Evolutionary conservation across 2,329 filamentous ascomycete genomes (phyloP).

Genomic region (Xylaria sp.): DNA sequence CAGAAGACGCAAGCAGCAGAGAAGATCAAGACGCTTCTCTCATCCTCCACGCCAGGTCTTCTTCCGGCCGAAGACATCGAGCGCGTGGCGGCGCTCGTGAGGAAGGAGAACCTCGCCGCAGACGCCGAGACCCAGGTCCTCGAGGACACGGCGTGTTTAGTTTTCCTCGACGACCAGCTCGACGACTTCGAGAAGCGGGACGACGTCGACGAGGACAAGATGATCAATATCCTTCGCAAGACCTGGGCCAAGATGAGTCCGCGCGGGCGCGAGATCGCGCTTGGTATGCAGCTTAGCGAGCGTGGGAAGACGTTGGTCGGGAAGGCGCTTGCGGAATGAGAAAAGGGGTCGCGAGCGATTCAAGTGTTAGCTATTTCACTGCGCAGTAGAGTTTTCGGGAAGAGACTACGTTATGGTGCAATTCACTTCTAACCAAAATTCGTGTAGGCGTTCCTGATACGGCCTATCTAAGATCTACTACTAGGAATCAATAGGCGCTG

Average conservation of each 20-base stretch:
- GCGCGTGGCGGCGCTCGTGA: conserved; percentile 76
- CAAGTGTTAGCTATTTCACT: not conserved
- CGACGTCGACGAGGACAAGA: conserved; percentile 79
- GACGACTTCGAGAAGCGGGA: conserved; percentile 78
- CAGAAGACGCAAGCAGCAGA: conserved; percentile 73
- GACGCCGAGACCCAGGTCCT: conserved; percentile 77
- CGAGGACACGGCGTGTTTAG: conserved; percentile 87
- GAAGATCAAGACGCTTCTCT: conserved; percentile 65
- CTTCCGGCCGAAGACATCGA: conserved; percentile 63
- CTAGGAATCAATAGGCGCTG: not conserved
- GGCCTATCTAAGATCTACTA: not conserved
- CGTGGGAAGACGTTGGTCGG: conserved; percentile 69
- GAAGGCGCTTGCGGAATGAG: conserved; percentile 65
- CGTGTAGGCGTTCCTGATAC: not conserved
- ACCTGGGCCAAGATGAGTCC: conserved; percentile 82
- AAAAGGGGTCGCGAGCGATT: not conserved
- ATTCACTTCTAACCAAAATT: not conserved
- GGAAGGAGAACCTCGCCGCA: conserved; percentile 78
- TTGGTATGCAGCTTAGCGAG: conserved; percentile 73
- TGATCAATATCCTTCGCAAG: conserved; percentile 75
- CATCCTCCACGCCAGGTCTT: conserved; percentile 43
- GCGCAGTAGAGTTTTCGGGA: not conserved
- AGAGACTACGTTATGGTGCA: not conserved
- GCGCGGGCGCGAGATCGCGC: conserved; percentile 70
- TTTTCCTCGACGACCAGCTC: conserved; percentile 89